phyloP scores from a whole-genome alignment of 768 basidiomycete genomes.

The Boletus barrowsii region DNA sequence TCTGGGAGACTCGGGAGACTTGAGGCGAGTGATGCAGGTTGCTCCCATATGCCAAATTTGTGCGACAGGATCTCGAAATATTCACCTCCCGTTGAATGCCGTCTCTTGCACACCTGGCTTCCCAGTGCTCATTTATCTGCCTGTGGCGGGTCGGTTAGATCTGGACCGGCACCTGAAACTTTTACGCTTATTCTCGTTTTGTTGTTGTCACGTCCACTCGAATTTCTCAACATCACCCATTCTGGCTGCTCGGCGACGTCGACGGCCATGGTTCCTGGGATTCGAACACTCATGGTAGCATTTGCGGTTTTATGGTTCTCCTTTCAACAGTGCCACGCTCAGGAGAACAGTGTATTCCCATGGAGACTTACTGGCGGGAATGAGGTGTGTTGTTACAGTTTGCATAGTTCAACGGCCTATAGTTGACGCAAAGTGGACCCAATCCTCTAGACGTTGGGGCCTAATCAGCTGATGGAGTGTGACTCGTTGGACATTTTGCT shows the following conservation, averaged over 20 bases:
- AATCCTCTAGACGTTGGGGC: background rate
- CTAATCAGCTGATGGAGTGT: slow-evolving; percentile 13
- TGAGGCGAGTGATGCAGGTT: background rate
- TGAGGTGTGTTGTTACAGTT: slow-evolving; percentile 4
- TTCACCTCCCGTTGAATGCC: background rate
- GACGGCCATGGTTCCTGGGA: slow-evolving; percentile 10
- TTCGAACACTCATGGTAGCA: slow-evolving; percentile 2
- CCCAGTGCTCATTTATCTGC: background rate
- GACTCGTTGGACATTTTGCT: slow-evolving; percentile 9
- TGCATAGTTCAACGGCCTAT: background rate
- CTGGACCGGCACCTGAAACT: slow-evolving; percentile 16
- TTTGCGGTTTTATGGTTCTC: slow-evolving; percentile 1
- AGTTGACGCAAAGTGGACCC: background rate
- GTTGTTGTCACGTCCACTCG: background rate
- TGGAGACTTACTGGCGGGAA: slow-evolving; percentile 1
- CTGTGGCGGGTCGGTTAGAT: slow-evolving; percentile 3
- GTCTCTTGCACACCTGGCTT: background rate
- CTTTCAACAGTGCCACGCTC: slow-evolving; percentile 1
- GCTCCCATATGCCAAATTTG: background rate
- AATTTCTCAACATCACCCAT: background rate
- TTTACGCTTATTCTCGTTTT: background rate
- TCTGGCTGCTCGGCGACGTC: slow-evolving; percentile 2
- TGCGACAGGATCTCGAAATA: background rate
- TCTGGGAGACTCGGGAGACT: background rate
- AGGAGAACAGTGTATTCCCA: background rate